A percentile compares a stretch with the other conserved stretches of the same genome.
These are phyloP conservation scores for Pseudocercospora vitis DNA, from an alignment of 2,329 filamentous ascomycete genomes.

Conservation along the genomic window DNA sequence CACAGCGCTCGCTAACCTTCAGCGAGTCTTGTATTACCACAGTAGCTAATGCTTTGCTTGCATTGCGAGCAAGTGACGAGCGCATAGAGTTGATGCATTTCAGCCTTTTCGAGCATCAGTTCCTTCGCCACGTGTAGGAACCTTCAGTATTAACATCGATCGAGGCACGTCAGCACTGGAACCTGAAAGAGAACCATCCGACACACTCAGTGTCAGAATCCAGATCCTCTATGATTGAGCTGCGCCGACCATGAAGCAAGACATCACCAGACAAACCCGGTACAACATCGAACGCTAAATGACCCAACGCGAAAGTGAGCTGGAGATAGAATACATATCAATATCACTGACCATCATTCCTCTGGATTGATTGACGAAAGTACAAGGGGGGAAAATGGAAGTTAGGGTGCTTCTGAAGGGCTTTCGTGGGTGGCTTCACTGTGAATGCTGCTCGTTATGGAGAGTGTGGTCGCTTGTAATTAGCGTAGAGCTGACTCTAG, in stretches of 20 bases:
- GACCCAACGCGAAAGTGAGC: background rate
- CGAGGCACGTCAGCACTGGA: too few species aligned
- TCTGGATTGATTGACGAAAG: slow-evolving; percentile 40
- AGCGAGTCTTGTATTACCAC: slow-evolving; percentile 12
- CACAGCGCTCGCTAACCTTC: slow-evolving; percentile 6
- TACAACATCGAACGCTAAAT: background rate
- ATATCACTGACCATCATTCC: slow-evolving; percentile 41
- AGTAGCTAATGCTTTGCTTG: slow-evolving; percentile 19
- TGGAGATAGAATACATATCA: slow-evolving; percentile 38
- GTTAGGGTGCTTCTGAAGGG: slow-evolving; percentile 32
- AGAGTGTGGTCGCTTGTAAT: background rate
- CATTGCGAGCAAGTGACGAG: background rate
- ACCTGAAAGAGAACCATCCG: background rate
- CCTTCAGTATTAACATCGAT: background rate
- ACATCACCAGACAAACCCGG: background rate
- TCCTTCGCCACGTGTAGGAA: background rate
- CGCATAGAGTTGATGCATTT: background rate
- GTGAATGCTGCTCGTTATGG: slow-evolving; percentile 4
- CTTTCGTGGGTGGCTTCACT: slow-evolving; percentile 38
- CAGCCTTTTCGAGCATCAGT: background rate
- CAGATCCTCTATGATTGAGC: background rate
- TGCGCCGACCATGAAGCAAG: background rate
- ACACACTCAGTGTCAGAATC: background rate
- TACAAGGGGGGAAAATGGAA: slow-evolving; percentile 32
- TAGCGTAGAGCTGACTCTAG: background rate